These are phyloP conservation scores for Agaricus subrufescens DNA, from an alignment of 768 basidiomycete genomes.

Conservation along the genomic window DNA sequence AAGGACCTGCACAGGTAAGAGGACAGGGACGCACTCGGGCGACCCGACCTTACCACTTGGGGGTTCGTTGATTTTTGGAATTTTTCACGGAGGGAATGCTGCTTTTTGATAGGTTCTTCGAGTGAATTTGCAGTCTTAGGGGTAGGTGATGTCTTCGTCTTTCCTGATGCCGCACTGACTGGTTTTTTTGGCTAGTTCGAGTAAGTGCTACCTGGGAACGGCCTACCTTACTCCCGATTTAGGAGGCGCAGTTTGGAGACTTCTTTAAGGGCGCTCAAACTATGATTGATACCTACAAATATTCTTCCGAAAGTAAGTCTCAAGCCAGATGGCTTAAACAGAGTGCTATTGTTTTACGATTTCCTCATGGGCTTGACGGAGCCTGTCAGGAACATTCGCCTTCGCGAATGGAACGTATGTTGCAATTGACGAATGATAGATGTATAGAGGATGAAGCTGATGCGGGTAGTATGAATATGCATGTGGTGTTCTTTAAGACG, in stretches of 20 bases:
- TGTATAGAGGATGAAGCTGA: constrained; percentile 30
- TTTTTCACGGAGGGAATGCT: background rate
- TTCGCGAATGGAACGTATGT: constrained; percentile 80
- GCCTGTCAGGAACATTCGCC: constrained; percentile 95
- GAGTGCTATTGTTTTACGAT: constrained; percentile 78
- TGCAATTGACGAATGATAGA: constrained; percentile 86
- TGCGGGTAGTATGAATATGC: constrained; percentile 70
- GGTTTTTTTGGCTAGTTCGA: constrained; percentile 55
- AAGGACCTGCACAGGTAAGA: too few species aligned
- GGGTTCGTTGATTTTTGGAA: background rate
- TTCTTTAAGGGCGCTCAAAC: constrained; percentile 92
- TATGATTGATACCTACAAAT: constrained; percentile 85
- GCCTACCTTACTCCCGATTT: constrained; percentile 77
- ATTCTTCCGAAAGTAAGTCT: constrained; percentile 74
- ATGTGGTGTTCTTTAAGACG: constrained; percentile 81
- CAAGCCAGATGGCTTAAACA: constrained; percentile 92
- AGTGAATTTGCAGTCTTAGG: constrained; percentile 89
- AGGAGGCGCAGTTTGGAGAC: constrained; percentile 96
- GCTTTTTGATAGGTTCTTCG: constrained; percentile 55
- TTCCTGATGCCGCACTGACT: background rate
- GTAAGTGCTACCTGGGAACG: constrained; percentile 89
- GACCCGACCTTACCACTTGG: too few species aligned
- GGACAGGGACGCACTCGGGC: too few species aligned
- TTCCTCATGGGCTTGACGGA: constrained; percentile 89
- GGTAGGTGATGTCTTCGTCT: constrained; percentile 35